Conservation (phyloP, 345 rosid species). For the Sapria himalayana region DNA sequence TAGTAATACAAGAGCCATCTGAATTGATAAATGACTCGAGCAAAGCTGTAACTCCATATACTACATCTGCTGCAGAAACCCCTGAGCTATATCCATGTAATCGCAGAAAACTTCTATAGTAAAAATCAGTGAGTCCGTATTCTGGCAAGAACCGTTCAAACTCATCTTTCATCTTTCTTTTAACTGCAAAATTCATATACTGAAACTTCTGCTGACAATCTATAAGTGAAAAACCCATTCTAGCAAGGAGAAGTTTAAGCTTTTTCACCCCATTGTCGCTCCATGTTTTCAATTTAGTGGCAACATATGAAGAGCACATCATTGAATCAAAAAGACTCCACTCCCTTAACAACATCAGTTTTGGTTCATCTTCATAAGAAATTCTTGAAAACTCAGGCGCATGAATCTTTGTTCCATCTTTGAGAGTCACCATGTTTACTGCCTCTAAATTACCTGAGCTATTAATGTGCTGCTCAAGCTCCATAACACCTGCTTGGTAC, state of each 20-base stretch:
- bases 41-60: slow-evolving; percentile 82
- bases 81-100: slow-evolving; percentile 84
- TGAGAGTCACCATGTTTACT: slow-evolving; percentile 54
- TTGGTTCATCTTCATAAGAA: slow-evolving; percentile 78
- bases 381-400: slow-evolving; percentile 80
- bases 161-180: slow-evolving; percentile 73
- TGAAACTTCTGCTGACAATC: slow-evolving; percentile 95
- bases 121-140: slow-evolving; percentile 71
- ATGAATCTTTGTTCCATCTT: slow-evolving; percentile 74
- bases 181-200: slow-evolving; percentile 78
- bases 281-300: slow-evolving; percentile 83
- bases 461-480: slow-evolving; percentile 85
- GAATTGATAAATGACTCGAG: slow-evolving; percentile 75
- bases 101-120: slow-evolving; percentile 62
- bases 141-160: slow-evolving; percentile 74
- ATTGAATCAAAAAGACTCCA: slow-evolving; percentile 94
- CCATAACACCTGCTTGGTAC: slow-evolving; percentile 91
- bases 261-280: slow-evolving; percentile 89
- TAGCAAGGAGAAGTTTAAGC: slow-evolving; percentile 81
- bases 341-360: slow-evolving; percentile 75
- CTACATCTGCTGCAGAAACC: slow-evolving; percentile 94
- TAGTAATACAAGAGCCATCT: slow-evolving; percentile 65
- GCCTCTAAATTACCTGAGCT: slow-evolving; percentile 66
- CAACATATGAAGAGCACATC: slow-evolving; percentile 79
- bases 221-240: slow-evolving; percentile 86